Conservation (phyloP, 805 yeast species). For the Ogataea allantospora region DNA sequence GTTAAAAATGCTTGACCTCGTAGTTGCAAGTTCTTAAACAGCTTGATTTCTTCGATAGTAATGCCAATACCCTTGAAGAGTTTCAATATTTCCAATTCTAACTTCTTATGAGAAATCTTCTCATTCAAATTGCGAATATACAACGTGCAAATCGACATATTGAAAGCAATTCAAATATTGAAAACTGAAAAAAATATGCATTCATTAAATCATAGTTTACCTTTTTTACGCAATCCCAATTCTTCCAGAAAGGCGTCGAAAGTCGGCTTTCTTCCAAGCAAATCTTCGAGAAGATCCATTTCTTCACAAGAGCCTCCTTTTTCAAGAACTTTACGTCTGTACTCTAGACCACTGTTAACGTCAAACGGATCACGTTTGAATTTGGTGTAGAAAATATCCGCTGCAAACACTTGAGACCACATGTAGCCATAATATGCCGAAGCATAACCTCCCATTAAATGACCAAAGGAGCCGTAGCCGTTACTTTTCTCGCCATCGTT, state of each 20-base stretch:
- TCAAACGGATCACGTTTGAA: slow-evolving; percentile 70
- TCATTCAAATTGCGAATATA: slow-evolving; percentile 76
- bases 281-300: slow-evolving; percentile 57
- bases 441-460: slow-evolving; percentile 81
- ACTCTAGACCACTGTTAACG: slow-evolving; percentile 56
- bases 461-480: slow-evolving; percentile 78
- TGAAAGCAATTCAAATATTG: slow-evolving; percentile 10
- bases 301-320: slow-evolving; percentile 77
- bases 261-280: slow-evolving; percentile 75
- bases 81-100: slow-evolving; percentile 43
- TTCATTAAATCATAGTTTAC: background rate
- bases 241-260: slow-evolving; percentile 71
- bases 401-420: slow-evolving; percentile 84
- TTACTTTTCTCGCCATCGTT: slow-evolving; percentile 55
- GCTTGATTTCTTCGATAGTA: slow-evolving; percentile 42
- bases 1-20: slow-evolving; percentile 84
- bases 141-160: slow-evolving; percentile 30
- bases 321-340: slow-evolving; percentile 66
- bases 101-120: slow-evolving; percentile 50
- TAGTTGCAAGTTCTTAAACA: slow-evolving; percentile 60
- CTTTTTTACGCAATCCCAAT: slow-evolving; percentile 40
- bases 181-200: slow-evolving; percentile 3
- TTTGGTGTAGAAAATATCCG: slow-evolving; percentile 73
- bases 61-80: slow-evolving; percentile 51
- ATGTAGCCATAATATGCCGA: slow-evolving; percentile 85